A percentile compares a stretch with the other conserved stretches of the same genome.
Evolutionary conservation across 192 early-diverging fungal genomes (phyloP).

Genomic region (Coemansia sp.): DNA sequence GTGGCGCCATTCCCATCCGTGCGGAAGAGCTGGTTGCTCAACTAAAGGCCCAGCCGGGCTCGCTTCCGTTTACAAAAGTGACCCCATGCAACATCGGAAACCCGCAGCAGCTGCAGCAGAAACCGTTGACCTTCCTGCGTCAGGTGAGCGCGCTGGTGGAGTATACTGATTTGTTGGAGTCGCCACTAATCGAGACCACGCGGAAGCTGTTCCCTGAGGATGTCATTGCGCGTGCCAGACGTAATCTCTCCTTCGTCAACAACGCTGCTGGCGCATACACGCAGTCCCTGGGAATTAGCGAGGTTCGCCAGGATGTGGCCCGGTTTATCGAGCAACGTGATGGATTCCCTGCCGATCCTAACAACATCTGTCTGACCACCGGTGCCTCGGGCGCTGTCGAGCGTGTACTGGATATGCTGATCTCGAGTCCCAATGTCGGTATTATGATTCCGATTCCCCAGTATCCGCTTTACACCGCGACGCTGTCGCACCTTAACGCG

Average conservation of each 20-base stretch:
- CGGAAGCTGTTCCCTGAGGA: slow-evolving; percentile 83
- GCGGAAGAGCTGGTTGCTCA: slow-evolving; percentile 77
- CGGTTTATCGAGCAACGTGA: slow-evolving; percentile 91
- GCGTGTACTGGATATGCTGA: slow-evolving; percentile 82
- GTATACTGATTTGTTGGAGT: slow-evolving; percentile 77
- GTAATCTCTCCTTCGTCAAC: slow-evolving; percentile 67
- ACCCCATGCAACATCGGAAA: slow-evolving; percentile 90
- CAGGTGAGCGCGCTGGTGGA: slow-evolving; percentile 89
- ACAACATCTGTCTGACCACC: slow-evolving; percentile 88
- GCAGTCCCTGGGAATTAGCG: slow-evolving; percentile 88
- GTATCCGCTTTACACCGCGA: slow-evolving; percentile 96
- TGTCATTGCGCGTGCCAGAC: slow-evolving; percentile 77
- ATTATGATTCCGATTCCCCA: slow-evolving; percentile 99
- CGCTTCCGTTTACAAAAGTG: slow-evolving; percentile 69
- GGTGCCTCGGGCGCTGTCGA: slow-evolving; percentile 95
- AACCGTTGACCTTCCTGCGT: slow-evolving; percentile 95
- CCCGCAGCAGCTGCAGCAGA: slow-evolving; percentile 85
- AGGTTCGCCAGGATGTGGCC: slow-evolving; percentile 84
- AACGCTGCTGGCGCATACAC: slow-evolving; percentile 87
- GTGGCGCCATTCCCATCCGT: slow-evolving; percentile 91
- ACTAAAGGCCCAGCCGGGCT: slow-evolving; percentile 42
- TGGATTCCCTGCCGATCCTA: slow-evolving; percentile 81
- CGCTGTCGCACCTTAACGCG: slow-evolving; percentile 82
- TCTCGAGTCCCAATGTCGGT: slow-evolving; percentile 74
- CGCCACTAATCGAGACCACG: slow-evolving; percentile 56